These are phyloP conservation scores for Cronartium quercuum DNA, from an alignment of 1,284 basidiomycete genomes.

Conservation along the genomic window DNA sequence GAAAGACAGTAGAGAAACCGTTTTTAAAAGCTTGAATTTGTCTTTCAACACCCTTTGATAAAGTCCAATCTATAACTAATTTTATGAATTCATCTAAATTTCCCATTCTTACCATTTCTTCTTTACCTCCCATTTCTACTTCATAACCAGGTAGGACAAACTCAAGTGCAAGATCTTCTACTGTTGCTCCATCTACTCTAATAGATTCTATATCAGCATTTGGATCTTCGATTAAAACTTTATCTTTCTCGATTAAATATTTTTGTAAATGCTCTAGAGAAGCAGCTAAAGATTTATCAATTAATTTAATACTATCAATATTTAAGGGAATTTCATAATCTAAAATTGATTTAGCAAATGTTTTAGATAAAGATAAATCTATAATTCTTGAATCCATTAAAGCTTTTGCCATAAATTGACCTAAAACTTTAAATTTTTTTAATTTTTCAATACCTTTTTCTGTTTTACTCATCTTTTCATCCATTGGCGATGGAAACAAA, in stretches of 20 bases:
- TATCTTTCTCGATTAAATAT: conserved; percentile 51
- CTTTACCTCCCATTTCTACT: conserved; percentile 61
- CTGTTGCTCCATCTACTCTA: conserved; percentile 55
- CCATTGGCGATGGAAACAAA: conserved; percentile 79
- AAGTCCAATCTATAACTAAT: conserved; percentile 52
- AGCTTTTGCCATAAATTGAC: conserved; percentile 96
- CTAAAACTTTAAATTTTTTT: conserved; percentile 79
- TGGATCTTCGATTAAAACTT: conserved; percentile 50
- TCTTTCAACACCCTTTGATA: conserved; percentile 46
- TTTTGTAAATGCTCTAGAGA: conserved; percentile 74
- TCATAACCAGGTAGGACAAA: conserved; percentile 94
- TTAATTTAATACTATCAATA: conserved; percentile 70
- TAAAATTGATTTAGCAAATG: conserved; percentile 81
- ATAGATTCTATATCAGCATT: conserved; percentile 49
- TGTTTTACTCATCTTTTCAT: conserved; percentile 54
- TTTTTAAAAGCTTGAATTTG: conserved; percentile 50
- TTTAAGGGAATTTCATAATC: conserved; percentile 76
- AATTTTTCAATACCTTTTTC: conserved; percentile 51
- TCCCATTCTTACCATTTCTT: conserved; percentile 62
- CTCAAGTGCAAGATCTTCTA: conserved; percentile 84
- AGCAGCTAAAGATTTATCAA: conserved; percentile 76
- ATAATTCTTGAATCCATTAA: conserved; percentile 96
- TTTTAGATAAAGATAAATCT: conserved; percentile 84
- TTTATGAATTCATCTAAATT: conserved; percentile 85
- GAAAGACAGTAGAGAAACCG: conserved; percentile 90